Percentiles rank a stretch among this genome's conserved stretches.
Evolutionary conservation across 2,329 filamentous ascomycete species (phyloP).

Genomic region (Apiospora saccharicola): DNA sequence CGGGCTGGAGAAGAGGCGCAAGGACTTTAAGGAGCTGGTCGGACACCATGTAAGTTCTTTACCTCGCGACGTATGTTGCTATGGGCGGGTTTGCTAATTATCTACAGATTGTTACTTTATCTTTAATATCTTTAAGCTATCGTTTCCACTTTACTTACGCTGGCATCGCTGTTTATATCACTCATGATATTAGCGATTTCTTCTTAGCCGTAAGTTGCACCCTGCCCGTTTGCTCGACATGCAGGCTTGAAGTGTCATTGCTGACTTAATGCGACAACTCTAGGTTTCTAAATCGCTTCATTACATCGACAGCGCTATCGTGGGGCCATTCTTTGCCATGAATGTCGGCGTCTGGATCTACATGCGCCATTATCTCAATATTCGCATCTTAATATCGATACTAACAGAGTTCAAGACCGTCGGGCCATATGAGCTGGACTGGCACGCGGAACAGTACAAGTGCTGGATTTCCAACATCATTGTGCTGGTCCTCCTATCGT

Average conservation of each 20-base stretch:
- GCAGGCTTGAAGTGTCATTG: too few species aligned
- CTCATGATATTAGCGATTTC: conserved; percentile 17
- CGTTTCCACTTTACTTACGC: conserved; percentile 11
- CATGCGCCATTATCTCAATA: conserved; percentile 20
- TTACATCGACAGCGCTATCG: conserved; percentile 14
- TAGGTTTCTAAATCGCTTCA: conserved; percentile 13
- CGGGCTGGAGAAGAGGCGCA: conserved; percentile 74
- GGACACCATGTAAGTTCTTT: conserved; percentile 51
- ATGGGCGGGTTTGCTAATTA: neutral
- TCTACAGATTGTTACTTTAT: conserved; percentile 6
- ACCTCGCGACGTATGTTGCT: neutral
- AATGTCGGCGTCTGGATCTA: conserved; percentile 21
- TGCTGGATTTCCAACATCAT: conserved; percentile 19
- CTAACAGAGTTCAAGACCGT: conserved; percentile 20
- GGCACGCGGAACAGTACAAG: conserved; percentile 12
- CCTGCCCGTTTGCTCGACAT: neutral
- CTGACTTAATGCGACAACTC: neutral
- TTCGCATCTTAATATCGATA: conserved; percentile 10
- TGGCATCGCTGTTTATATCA: conserved; percentile 13
- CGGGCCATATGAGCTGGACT: conserved; percentile 17
- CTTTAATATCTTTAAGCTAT: conserved; percentile 14
- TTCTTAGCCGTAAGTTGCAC: conserved; percentile 28
- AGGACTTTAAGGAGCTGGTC: conserved; percentile 72
- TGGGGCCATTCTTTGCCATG: conserved; percentile 8
- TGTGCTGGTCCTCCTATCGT: conserved; percentile 17